Base-by-base conservation (phyloP, 1,139 yeast genomes). In the Starmera stellimalicola region DNA sequence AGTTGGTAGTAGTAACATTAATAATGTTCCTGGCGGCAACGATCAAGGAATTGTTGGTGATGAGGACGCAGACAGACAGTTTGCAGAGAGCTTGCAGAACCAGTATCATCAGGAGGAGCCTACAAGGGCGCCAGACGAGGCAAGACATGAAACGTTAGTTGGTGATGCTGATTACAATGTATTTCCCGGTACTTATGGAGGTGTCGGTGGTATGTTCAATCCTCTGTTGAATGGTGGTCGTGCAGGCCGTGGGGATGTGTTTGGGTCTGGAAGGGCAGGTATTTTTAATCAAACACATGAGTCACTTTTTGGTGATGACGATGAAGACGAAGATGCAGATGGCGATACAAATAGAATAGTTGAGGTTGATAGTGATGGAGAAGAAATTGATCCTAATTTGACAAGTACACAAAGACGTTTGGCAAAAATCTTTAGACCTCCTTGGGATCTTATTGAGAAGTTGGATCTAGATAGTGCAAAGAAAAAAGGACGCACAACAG, bases 391-490 rank as follows among this genome's bases (percentile, higher is more conserved):
- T 10, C 27, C 29, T 16, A 29, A 17, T 12, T 25, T 74, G 49
- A 70, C 81, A 0, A 64, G 73, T 7, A 77, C 83, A 12, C 93
- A 81, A 50, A 60, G 75, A 39, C 64, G 93, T 36, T 63, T 91
- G 35, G 95, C 95, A 5, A 70, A 70, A 40, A 63, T 91, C 26
- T 91, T 88, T 57, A 66, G 93, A 41, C 98, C 98, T 0, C 98
- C 98, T 0, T 91, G 85, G 59, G 97, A 91, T 48, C 62, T 91
- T 29, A 85, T 91, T 55, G 64, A 76, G 16, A 73, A 70, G 41
- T 46, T 76, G 11, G 74, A 71, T 39, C 58, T 93, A 17, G 94
- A 84, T 26, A 57, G 68, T 8, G 98, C 97, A 4, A 81, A 77
- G 47, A 47, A 53, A 2, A 63, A 67, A 41, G 97, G 94, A 1